Percentiles rank a stretch among this genome's conserved stretches.
Conservation (phyloP, 129 eudicot genomes). For the Heracleum sosnowskyi region DNA sequence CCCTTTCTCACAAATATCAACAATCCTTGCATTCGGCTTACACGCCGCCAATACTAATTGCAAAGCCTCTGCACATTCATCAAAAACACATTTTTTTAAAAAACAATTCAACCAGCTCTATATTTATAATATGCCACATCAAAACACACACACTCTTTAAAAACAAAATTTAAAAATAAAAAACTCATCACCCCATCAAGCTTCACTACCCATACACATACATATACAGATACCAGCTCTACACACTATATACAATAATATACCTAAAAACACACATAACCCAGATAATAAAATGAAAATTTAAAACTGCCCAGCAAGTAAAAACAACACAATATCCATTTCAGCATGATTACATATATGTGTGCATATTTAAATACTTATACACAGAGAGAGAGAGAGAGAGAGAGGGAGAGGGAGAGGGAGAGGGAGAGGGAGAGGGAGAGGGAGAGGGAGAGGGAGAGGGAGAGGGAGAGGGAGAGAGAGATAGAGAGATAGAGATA, state of each 20-base stretch:
- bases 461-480: too few species aligned
- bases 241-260: not conserved
- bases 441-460: not conserved
- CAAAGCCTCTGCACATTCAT: slow-evolving; percentile 65
- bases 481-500: too few species aligned
- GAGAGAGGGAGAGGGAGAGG: too few species aligned
- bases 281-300: not conserved
- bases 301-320: too few species aligned
- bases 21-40: slow-evolving; percentile 77
- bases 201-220: not conserved
- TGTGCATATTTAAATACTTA: not conserved
- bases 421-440: not conserved
- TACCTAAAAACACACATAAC: not conserved
- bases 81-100: not conserved
- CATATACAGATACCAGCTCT: not conserved
- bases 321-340: not conserved
- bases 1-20: slow-evolving; percentile 82
- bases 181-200: too few species aligned
- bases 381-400: too few species aligned
- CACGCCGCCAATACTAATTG: slow-evolving; percentile 78
- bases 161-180: too few species aligned
- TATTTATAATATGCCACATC: too few species aligned
- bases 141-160: not conserved
- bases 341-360: not conserved
- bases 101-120: too few species aligned